Conservation (phyloP, 2,329 filamentous ascomycete species). For the Geosmithia putterillii region DNA sequence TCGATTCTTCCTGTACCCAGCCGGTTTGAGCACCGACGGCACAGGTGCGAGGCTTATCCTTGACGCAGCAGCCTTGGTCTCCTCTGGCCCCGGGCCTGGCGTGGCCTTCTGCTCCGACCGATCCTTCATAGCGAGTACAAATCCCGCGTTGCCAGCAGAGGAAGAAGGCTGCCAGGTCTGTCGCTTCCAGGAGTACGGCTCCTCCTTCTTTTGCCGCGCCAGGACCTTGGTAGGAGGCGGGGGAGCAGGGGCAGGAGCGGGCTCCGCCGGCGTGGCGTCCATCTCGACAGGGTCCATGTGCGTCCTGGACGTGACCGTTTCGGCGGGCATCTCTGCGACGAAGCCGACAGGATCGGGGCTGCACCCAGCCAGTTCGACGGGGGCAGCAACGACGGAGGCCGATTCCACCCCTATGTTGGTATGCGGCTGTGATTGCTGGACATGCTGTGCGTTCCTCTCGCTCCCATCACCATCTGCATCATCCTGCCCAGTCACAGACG, state of each 20-base stretch:
- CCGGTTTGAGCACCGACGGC: background rate
- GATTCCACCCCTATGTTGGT: too few species aligned
- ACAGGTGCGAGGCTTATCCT: background rate
- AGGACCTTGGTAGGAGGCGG: background rate
- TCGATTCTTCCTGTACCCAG: background rate
- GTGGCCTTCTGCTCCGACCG: background rate
- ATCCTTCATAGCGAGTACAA: too few species aligned
- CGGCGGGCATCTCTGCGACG: background rate
- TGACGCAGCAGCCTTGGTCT: too few species aligned
- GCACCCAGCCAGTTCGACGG: background rate
- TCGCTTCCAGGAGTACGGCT: background rate
- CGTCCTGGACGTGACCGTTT: too few species aligned
- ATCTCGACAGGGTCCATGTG: background rate
- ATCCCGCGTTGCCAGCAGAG: too few species aligned
- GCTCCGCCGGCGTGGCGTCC: background rate
- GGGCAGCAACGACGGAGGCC: too few species aligned
- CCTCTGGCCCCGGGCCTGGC: too few species aligned
- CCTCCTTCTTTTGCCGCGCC: background rate
- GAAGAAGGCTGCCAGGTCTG: background rate
- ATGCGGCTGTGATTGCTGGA: too few species aligned
- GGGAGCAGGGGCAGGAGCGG: too few species aligned
- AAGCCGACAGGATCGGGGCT: background rate
- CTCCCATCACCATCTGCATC: too few species aligned
- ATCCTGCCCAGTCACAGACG: too few species aligned
- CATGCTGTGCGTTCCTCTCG: background rate